phyloP scores from a whole-genome alignment of 495 filamentous ascomycete genomes.

The Thermothielavioides terrestris region DNA sequence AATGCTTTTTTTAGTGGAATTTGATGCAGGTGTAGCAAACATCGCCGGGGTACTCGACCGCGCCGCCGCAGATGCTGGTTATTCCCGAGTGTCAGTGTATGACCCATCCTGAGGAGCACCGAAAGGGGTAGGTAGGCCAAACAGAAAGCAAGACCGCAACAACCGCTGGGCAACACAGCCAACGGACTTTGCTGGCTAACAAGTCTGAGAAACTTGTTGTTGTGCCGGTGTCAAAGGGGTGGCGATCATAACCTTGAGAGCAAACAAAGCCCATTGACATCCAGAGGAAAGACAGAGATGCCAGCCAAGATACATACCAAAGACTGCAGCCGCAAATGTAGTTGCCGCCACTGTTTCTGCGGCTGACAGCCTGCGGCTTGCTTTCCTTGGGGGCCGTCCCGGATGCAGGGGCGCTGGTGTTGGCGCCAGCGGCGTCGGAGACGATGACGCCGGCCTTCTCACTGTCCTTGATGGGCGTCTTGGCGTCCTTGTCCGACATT shows the following conservation, averaged over 20 bases:
- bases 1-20: background rate
- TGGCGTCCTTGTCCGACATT: background rate
- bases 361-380: background rate
- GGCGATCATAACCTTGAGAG: no score
- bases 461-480: background rate
- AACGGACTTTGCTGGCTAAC: no score
- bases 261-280: background rate
- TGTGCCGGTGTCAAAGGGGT: no score
- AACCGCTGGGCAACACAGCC: no score
- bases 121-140: no score
- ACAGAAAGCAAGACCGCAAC: no score
- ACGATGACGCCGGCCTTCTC: background rate
- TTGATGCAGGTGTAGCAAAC: conserved; percentile 2
- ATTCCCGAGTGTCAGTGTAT: background rate
- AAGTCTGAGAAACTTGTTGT: no score
- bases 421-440: background rate
- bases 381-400: background rate
- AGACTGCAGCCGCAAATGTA: conserved; percentile 7
- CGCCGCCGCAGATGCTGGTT: background rate
- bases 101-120: no score
- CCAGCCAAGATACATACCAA: background rate
- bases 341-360: background rate
- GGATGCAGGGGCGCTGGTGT: no score
- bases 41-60: conserved; percentile 5
- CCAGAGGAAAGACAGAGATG: background rate